Evolutionary conservation across 345 rosid species (phyloP).

Genomic region (Camelina laxa): DNA sequence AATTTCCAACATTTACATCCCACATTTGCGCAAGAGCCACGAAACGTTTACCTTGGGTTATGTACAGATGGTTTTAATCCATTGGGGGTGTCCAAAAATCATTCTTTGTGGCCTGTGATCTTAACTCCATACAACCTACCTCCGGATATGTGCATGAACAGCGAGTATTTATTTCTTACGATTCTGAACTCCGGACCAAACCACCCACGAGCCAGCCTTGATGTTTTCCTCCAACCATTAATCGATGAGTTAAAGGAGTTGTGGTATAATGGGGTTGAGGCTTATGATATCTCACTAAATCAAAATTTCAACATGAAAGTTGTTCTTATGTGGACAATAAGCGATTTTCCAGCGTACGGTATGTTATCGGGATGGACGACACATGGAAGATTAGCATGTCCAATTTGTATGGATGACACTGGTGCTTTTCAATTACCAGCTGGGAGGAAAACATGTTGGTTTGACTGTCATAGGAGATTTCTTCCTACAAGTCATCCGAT

Average conservation of each 20-base stretch:
- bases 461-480: too few relatives aligned
- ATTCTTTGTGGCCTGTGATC: background rate
- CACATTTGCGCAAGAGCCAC: background rate
- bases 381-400: too few relatives aligned
- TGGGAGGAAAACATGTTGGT: too few relatives aligned
- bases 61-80: background rate
- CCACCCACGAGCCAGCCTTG: background rate
- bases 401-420: too few relatives aligned
- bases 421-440: too few relatives aligned
- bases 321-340: background rate
- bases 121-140: background rate
- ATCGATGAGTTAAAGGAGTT: background rate
- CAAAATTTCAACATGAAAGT: background rate
- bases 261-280: background rate
- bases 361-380: background rate
- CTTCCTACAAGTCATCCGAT: too few relatives aligned
- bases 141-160: background rate
- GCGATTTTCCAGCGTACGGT: background rate
- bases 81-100: background rate
- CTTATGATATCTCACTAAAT: background rate
- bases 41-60: background rate
- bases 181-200: background rate
- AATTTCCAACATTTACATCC: background rate
- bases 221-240: background rate
- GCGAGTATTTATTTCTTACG: background rate